Base-by-base conservation (phyloP, 2,329 filamentous ascomycete genomes). In the Chrysoporthe deuterocubensis region DNA sequence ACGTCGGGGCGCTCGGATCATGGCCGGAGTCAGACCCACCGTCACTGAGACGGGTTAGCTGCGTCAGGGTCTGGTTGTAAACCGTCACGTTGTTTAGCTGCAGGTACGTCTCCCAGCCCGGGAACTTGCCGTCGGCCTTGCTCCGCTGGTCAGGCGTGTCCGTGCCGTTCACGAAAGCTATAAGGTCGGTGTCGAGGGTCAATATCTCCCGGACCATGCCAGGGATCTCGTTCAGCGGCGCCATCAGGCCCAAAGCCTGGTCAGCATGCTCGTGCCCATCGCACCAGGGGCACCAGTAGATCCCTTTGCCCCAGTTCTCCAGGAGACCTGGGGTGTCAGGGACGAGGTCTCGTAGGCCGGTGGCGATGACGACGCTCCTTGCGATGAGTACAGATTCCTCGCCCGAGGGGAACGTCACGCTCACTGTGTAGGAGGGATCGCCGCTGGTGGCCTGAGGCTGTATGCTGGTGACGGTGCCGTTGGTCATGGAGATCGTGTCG, bases 281-380 rank as follows among this genome's bases (percentile, higher is more conserved):
- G 70, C 87, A 90, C 87, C 87, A 90, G 0, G 87, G 86, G 65
- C 87, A 90, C 86, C 87, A 89, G 77, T 78, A 89, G 63, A 89
- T 83, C 6, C 87, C 88, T 68, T 84, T 81, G 61, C 85, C 87
- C 82, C 85, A 90, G 72, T 82, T 84, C 65, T 87, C 83, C 8
- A 71, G 43, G 0, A 89, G 65, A 0, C 88, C 87, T 0, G 87
- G 86, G 0, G 86, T 89, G 0, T 67, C 32, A 0, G 88, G 86
- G 2, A 90, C 76, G 34, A 86, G 74, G 71, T 89, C 87, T 7
- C 76, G 77, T 26, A 90, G 75, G 5, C 87, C 88, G 0, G 87
- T 89, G 32, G 81, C 87, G 3, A 90, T 81, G 44, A 90, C 77
- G 46, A 90, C 74, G 72, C 87, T 87, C 68, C 83, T 82, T 1